Base-by-base conservation (phyloP, 2,329 filamentous ascomycete species). In the Chalaropsis thielavioides region DNA sequence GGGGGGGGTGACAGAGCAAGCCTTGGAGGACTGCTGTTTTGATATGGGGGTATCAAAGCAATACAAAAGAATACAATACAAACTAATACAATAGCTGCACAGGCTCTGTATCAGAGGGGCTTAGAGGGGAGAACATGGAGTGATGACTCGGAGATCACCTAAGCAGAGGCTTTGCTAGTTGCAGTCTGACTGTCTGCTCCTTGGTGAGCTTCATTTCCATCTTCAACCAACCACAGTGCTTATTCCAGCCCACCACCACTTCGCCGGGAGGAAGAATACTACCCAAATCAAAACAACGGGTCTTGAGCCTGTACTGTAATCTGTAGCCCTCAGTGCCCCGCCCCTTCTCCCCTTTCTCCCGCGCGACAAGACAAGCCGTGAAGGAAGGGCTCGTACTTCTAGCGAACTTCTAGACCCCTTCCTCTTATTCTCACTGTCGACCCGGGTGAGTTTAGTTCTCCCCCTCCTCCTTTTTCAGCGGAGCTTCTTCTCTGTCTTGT, bases 351-450 rank as follows among this genome's bases (percentile, higher is more conserved):
- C 1, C 24, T 35, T 56, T 35, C 46, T 22, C 51, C 27, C 51
- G 15, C 17, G 27, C 51, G 17, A 58, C 5, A 58, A 35, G 51
- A 17, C 31, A 38, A 38, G 35, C 35, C 35, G 10, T 38, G 35
- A 8, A 19, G 24, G 22, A 13, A 56, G 15, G 51, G 51, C 51
- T n/a, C 27, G 17, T 58, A 35, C 51, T 58, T 58, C 51, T 58
- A 58, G 27, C 51, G 51, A 58, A 10, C 51, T 58, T 58, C 51
- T 58, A 58, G 51, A 58, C 13, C 27, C 24, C 51, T 56, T 58
- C 51, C 51, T 35, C 51, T 58, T 58, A 35, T n/a, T 35, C 13
- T 58, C 17, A 5, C 31, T 31, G 3, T 31, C 7, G 51, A n/a
- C 46, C 19, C 51, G 27, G 51, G 51, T 19, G 51, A 58, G 51